phyloP scores from a whole-genome alignment of 1,139 yeast genomes.

The Casaregolazyma lundiana region DNA sequence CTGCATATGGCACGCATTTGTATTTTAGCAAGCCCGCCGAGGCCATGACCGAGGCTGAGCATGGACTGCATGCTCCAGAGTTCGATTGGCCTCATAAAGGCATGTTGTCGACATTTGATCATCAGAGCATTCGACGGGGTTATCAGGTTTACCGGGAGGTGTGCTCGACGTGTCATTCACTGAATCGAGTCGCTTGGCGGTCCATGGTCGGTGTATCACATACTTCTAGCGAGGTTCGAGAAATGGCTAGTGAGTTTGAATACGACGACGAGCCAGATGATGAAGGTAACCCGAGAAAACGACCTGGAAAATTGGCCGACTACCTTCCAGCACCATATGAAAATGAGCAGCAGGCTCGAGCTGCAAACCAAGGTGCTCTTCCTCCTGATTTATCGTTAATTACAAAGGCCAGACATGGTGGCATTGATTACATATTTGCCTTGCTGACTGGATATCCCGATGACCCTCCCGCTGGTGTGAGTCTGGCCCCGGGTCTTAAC shows the following conservation, averaged over 20 bases:
- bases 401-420: constrained; percentile 99
- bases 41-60: constrained; percentile 99
- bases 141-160: constrained; percentile 98
- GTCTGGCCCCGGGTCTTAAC: constrained; percentile 87
- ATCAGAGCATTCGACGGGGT: constrained; percentile 96
- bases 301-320: constrained; percentile 97
- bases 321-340: constrained; percentile 92
- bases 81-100: constrained; percentile 91
- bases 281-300: constrained; percentile 97
- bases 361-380: constrained; percentile 97
- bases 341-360: constrained; percentile 98
- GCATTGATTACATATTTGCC: constrained; percentile 89
- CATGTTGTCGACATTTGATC: constrained; percentile 89
- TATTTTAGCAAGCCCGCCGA: constrained; percentile 47
- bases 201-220: constrained; percentile 96
- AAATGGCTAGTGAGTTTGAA: constrained; percentile 93
- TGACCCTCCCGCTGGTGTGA: constrained; percentile 97
- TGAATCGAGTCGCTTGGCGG: constrained; percentile 98
- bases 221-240: constrained; percentile 85
- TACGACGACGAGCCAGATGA: constrained; percentile 99
- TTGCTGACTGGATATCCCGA: constrained; percentile 98
- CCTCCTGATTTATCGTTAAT: constrained; percentile 98
- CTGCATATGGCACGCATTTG: constrained; percentile 32
- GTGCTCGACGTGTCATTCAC: constrained; percentile 97
- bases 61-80: constrained; percentile 94